These are phyloP conservation scores for Fusarium newnesense DNA, from an alignment of 2,329 filamentous ascomycete genomes.

Conservation along the genomic window DNA sequence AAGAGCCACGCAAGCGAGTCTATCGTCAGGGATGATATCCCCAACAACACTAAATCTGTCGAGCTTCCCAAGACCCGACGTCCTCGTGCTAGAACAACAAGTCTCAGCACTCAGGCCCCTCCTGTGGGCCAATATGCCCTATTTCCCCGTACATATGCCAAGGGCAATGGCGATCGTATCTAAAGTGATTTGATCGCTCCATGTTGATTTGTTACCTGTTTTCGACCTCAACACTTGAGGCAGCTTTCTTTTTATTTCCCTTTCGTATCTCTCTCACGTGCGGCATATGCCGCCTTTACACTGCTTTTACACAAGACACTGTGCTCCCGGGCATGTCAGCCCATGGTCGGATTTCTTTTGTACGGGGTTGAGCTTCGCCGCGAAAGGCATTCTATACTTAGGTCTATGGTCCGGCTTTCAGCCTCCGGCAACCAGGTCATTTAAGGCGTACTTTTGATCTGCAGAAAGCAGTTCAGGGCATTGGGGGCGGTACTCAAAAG, in stretches of 20 bases:
- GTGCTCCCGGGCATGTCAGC: neutral
- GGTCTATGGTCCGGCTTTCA: neutral
- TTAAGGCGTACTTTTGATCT: conserved; percentile 21
- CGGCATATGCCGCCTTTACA: conserved; percentile 5
- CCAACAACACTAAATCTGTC: conserved; percentile 42
- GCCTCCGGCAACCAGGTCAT: conserved; percentile 8
- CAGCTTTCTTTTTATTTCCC: conserved; percentile 1
- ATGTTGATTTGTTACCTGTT: conserved; percentile 13
- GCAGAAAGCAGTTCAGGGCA: conserved; percentile 31
- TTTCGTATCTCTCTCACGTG: conserved; percentile 1
- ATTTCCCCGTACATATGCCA: conserved; percentile 53
- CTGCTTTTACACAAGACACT: conserved; percentile 3
- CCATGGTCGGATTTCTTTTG: conserved; percentile 29
- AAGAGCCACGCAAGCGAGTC: conserved; percentile 54
- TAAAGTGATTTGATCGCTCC: conserved; percentile 27
- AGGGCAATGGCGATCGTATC: conserved; percentile 48
- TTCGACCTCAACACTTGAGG: conserved; percentile 5
- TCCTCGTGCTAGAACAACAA: conserved; percentile 58
- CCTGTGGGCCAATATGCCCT: conserved; percentile 60
- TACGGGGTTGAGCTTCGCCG: conserved; percentile 16
- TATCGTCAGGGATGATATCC: conserved; percentile 45
- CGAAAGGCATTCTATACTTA: conserved; percentile 2
- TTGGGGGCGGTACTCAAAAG: conserved; percentile 30
- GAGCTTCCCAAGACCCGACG: conserved; percentile 48
- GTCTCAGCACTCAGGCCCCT: conserved; percentile 54